Conservation (phyloP, 2,329 filamentous ascomycete species). For the Monosporascus sp. region DNA sequence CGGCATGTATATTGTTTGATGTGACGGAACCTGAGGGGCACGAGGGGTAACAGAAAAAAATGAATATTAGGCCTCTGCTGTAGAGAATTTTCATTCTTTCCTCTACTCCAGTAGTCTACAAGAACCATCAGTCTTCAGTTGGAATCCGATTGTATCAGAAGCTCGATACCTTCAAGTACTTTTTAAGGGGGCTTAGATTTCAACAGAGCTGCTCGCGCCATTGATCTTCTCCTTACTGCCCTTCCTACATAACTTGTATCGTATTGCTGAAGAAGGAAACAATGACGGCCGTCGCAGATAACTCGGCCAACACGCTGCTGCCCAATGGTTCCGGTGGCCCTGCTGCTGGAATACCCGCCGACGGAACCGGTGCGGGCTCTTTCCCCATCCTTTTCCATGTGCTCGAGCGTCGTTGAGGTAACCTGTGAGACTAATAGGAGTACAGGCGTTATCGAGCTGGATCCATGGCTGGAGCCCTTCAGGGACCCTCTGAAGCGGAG, state of each 20-base stretch:
- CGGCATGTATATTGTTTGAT: too few species aligned
- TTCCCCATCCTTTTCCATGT: background rate
- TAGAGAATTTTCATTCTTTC: too few species aligned
- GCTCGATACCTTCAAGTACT: too few species aligned
- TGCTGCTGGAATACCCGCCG: constrained; percentile 47
- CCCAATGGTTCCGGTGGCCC: constrained; percentile 24
- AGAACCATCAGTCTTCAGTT: too few species aligned
- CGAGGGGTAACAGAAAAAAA: too few species aligned
- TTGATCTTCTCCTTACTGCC: background rate
- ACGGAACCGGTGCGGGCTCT: constrained; percentile 62
- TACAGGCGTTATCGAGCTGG: constrained; percentile 76
- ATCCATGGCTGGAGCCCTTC: constrained; percentile 87
- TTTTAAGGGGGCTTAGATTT: too few species aligned
- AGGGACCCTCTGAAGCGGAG: constrained; percentile 69
- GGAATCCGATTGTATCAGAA: too few species aligned
- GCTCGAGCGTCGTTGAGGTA: background rate
- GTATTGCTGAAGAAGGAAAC: constrained; percentile 4
- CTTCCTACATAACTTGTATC: background rate
- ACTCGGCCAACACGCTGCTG: constrained; percentile 41
- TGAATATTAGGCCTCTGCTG: too few species aligned
- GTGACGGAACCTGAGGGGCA: too few species aligned
- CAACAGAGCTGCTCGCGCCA: too few species aligned
- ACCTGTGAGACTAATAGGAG: background rate
- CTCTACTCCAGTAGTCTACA: too few species aligned
- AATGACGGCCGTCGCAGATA: constrained; percentile 33